These are phyloP conservation scores for Malbranchea zuffiana DNA, from an alignment of 2,329 filamentous ascomycete species.

Conservation along the genomic window DNA sequence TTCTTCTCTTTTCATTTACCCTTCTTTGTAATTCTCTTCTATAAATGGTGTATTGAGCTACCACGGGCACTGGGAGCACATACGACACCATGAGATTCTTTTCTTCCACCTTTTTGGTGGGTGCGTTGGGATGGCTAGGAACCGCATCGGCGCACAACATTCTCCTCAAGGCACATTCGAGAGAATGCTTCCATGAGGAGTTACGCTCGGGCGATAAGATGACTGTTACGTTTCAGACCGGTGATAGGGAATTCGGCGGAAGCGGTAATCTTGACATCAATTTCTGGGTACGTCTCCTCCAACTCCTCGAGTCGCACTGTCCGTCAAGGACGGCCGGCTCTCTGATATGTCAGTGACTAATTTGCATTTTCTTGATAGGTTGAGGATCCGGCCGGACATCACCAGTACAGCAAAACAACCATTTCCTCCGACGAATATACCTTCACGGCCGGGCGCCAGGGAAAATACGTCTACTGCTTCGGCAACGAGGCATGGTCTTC, in stretches of 20 bases:
- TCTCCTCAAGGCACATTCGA: constrained; percentile 79
- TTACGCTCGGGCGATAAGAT: constrained; percentile 93
- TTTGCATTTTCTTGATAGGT: constrained; percentile 43
- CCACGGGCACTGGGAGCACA: too few relatives aligned
- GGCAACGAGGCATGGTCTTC: constrained; percentile 98
- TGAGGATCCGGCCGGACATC: constrained; percentile 62
- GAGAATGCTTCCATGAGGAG: constrained; percentile 94
- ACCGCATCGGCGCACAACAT: constrained; percentile 81
- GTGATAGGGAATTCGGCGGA: constrained; percentile 88
- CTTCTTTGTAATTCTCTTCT: background rate
- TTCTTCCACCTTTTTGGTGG: constrained; percentile 34
- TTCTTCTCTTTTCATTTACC: constrained; percentile 1
- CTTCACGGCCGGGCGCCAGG: constrained; percentile 74
- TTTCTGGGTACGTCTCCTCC: constrained; percentile 67
- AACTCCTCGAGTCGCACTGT: constrained; percentile 4
- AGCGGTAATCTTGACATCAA: constrained; percentile 93
- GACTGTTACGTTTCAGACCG: constrained; percentile 97
- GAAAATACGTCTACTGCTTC: constrained; percentile 94
- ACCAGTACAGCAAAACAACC: constrained; percentile 68
- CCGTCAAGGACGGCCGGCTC: background rate
- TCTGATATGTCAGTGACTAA: too few relatives aligned
- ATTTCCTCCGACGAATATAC: constrained; percentile 87
- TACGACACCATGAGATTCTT: constrained; percentile 32
- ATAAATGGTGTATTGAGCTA: constrained; percentile 2
- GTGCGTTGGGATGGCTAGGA: constrained; percentile 47